Evolutionary conservation across 2,329 filamentous ascomycete genomes (phyloP).

Genomic region (Penicillium sp.): DNA sequence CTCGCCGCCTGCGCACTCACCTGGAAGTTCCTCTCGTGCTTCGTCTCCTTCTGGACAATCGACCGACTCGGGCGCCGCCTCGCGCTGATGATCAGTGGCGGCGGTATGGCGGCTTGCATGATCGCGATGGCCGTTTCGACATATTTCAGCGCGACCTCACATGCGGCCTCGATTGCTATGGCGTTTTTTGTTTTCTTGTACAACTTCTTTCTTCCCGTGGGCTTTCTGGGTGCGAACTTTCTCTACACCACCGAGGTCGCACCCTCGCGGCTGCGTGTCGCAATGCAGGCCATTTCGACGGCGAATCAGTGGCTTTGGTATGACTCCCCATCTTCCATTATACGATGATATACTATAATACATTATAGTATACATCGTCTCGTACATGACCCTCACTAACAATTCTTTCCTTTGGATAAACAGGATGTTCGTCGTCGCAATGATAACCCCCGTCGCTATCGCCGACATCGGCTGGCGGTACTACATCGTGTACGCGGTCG

Average conservation of each 20-base stretch:
- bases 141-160: slow-evolving; percentile 1
- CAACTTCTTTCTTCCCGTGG: slow-evolving; percentile 13
- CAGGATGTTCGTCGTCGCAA: slow-evolving; percentile 14
- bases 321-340: neutral
- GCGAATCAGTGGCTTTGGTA: slow-evolving; percentile 18
- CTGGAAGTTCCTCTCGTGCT: slow-evolving; percentile 19
- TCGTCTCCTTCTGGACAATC: slow-evolving; percentile 16
- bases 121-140: slow-evolving; percentile 17
- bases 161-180: neutral
- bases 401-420: neutral
- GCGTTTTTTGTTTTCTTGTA: slow-evolving; percentile 13
- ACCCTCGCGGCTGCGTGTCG: slow-evolving; percentile 4
- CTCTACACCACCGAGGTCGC: slow-evolving; percentile 15
- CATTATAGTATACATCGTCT: too few species aligned
- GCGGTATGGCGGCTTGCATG: slow-evolving; percentile 21
- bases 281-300: slow-evolving; percentile 6
- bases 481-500: slow-evolving; percentile 18
- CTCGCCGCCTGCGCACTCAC: slow-evolving; percentile 17
- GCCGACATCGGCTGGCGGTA: slow-evolving; percentile 13
- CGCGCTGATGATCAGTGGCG: slow-evolving; percentile 16
- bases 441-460: slow-evolving; percentile 17
- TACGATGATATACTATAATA: too few species aligned
- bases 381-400: neutral
- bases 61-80: slow-evolving; percentile 20
- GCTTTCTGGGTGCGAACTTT: slow-evolving; percentile 13